Percentiles rank a stretch among this genome's conserved stretches.
Conservation (phyloP, 2,329 filamentous ascomycete species). For the Fusarium oligoseptatum region DNA sequence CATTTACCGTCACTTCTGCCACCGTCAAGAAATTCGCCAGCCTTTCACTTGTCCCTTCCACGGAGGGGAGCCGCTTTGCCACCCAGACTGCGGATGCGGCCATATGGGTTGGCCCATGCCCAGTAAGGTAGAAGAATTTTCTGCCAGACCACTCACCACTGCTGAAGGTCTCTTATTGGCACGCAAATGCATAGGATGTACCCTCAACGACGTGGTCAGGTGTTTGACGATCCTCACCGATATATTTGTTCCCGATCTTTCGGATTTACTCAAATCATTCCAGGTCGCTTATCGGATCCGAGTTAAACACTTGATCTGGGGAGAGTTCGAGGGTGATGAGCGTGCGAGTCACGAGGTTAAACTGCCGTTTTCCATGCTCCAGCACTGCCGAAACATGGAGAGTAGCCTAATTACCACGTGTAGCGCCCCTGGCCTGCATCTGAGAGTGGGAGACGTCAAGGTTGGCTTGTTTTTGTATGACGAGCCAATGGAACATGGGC, state of each 20-base stretch:
- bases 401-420: not conserved
- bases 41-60: not conserved
- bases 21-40: too few species aligned
- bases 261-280: not conserved
- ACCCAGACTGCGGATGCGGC: not conserved
- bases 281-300: not conserved
- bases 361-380: not conserved
- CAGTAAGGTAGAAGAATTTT: not conserved
- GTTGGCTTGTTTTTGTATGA: not conserved
- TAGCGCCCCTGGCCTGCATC: accelerated
- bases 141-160: not conserved
- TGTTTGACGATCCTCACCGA: not conserved
- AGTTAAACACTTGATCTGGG: not conserved
- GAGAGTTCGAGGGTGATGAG: not conserved
- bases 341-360: not conserved
- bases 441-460: not conserved
- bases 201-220: not conserved
- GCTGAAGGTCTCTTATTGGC: not conserved
- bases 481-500: not conserved
- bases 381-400: not conserved
- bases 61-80: too few species aligned
- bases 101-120: not conserved
- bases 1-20: not conserved
- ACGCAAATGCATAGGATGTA: not conserved
- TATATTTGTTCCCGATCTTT: not conserved